Evolutionary conservation across 441 rosid genomes (phyloP).

Genomic region (Erodium moschatum): DNA sequence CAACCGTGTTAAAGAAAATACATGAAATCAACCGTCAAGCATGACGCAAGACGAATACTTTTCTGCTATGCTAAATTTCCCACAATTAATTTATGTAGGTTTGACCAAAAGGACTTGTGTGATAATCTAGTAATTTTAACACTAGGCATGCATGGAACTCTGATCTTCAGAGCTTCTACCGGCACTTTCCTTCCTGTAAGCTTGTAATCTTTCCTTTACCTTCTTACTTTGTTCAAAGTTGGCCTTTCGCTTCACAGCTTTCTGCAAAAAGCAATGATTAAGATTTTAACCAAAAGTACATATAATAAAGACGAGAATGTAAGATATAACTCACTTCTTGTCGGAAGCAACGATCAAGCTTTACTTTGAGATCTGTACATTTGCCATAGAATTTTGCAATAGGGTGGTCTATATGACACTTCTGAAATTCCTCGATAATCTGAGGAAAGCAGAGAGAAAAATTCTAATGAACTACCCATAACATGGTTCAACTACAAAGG

Average conservation of each 20-base stretch:
- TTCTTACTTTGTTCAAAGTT: constrained; percentile 79
- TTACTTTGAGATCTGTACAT: constrained; percentile 72
- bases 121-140: background rate
- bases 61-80: background rate
- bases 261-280: constrained; percentile 30
- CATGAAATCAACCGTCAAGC: background rate
- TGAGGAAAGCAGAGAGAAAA: constrained; percentile 19
- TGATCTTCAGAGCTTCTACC: constrained; percentile 16
- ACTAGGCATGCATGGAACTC: constrained; percentile 11
- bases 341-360: constrained; percentile 77
- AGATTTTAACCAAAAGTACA: background rate
- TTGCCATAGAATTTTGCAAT: constrained; percentile 71
- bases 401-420: constrained; percentile 83
- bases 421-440: constrained; percentile 82
- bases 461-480: background rate
- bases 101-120: background rate
- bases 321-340: constrained; percentile 45
- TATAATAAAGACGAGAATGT: background rate
- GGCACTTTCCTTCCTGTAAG: constrained; percentile 35
- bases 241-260: constrained; percentile 79
- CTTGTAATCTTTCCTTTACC: constrained; percentile 39
- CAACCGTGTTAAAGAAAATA: too few relatives aligned
- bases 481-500: background rate
- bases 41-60: background rate
- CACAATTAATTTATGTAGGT: background rate